phyloP scores from a whole-genome alignment of 208 protist genomes.

The Angomonas deanei region DNA sequence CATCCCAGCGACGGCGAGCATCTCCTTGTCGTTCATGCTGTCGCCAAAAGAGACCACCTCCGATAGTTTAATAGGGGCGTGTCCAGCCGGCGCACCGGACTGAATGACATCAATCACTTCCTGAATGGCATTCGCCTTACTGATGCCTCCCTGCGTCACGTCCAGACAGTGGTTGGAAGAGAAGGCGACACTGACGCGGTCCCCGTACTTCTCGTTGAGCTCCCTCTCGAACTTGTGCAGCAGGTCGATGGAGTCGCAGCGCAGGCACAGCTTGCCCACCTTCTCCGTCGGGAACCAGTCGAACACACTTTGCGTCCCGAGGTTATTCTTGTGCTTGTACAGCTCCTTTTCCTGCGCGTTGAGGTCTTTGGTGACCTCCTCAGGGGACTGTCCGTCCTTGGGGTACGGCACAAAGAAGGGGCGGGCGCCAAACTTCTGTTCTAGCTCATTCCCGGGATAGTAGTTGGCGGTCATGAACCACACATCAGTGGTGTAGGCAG shows the following conservation, averaged over 20 bases:
- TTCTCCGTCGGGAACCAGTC: constrained; percentile 39
- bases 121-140: constrained; percentile 44
- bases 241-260: constrained; percentile 25
- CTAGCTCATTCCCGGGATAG: constrained; percentile 26
- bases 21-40: constrained; percentile 61
- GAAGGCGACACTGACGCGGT: constrained; percentile 25
- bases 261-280: constrained; percentile 70
- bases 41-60: constrained; percentile 46
- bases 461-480: constrained; percentile 44
- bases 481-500: constrained; percentile 39
- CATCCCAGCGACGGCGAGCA: constrained; percentile 33
- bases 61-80: constrained; percentile 12
- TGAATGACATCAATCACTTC: constrained; percentile 27
- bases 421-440: constrained; percentile 47
- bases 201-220: constrained; percentile 13
- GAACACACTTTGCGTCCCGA: constrained; percentile 24
- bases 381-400: neutral
- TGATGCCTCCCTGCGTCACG: constrained; percentile 44
- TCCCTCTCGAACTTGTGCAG: constrained; percentile 36
- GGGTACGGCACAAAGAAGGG: constrained; percentile 39
- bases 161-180: constrained; percentile 57
- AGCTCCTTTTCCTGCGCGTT: neutral
- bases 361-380: neutral
- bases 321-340: constrained; percentile 9
- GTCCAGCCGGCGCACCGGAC: neutral